These are phyloP conservation scores for Adansonia madagascariensis DNA, from an alignment of 441 rosid genomes.

Conservation along the genomic window DNA sequence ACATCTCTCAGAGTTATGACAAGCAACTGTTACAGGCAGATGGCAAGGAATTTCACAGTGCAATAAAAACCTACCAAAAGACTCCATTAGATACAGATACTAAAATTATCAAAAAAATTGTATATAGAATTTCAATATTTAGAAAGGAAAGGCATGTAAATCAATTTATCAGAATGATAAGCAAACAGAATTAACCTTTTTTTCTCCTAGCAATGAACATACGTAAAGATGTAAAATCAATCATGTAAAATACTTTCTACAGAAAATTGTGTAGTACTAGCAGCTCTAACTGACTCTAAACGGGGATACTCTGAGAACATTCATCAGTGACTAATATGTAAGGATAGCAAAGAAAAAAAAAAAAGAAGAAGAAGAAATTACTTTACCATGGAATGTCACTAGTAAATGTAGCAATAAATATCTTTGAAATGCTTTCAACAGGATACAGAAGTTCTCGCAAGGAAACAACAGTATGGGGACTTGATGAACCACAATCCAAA, in stretches of 20 bases:
- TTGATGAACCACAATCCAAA: conserved; percentile 43
- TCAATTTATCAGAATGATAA: neutral
- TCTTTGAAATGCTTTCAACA: conserved; percentile 57
- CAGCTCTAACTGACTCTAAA: conserved; percentile 15
- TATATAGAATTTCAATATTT: conserved; percentile 13
- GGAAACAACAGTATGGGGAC: conserved; percentile 53
- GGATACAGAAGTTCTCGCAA: conserved; percentile 83
- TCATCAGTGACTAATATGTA: neutral
- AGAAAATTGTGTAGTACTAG: neutral
- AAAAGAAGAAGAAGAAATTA: neutral
- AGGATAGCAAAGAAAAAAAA: neutral
- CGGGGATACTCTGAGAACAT: neutral
- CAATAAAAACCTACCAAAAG: conserved; percentile 68
- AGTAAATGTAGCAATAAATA: conserved; percentile 90
- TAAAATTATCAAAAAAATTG: neutral
- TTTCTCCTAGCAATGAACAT: neutral
- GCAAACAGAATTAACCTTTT: neutral
- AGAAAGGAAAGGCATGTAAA: neutral
- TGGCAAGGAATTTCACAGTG: conserved; percentile 70
- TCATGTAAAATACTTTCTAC: conserved; percentile 11
- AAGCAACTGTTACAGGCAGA: conserved; percentile 86
- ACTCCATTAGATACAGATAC: conserved; percentile 33
- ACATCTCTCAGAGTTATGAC: conserved; percentile 78
- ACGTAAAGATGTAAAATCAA: conserved; percentile 20
- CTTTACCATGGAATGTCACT: conserved; percentile 78